Base-by-base conservation (phyloP, 352 stramenopile genomes). In the Phytophthora ramorum region DNA sequence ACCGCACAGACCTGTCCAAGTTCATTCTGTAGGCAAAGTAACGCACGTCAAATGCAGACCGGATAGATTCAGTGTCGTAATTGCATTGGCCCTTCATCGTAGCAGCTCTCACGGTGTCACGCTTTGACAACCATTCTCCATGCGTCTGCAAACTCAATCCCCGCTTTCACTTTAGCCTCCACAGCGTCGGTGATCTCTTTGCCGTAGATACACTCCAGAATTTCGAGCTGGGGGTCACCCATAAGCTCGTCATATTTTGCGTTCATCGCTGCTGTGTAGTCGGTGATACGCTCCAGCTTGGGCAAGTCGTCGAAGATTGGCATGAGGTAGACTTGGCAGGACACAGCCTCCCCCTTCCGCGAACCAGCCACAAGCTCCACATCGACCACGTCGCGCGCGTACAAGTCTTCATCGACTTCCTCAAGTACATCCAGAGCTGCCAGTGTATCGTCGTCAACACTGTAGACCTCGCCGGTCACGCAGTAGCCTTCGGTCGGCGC, bases 1-100 rank as follows among this genome's bases (percentile, higher is more conserved):
- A 97, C 56, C 91, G 95, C 63, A 97, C 87, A 41, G 96, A 99
- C 74, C 83, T 99, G 17, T 98, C 93, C 41, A 98, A 98, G 78
- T 99, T 98, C 79, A 99, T 99, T 72, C 85, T 99, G 46, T 99
- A 96, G 67, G 40, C 46, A 46, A 58, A 17, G 38, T 32, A 43
- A 38, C 19, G 8, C 30, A 30, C 10, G 24, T 19, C 43, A 52
- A 66, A 38, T 66, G 22, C 56, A 66, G 34, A 52, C 37, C 17
- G 34, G 8, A 30, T 64, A 56, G 56, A 56, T 47, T 0, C 40
- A 46, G 14, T 19, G 37, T 20, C 16, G 16, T 17, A 10, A 45
- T 45, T 14, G 7, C n/a, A 45, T 45, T 24, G 38, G 4, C 7
- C 6, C 34, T 40, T 5, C 12, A 40, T 40, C 34, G 12, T 10